Conservation (phyloP, 768 basidiomycete species). For the Epithele typhae region DNA sequence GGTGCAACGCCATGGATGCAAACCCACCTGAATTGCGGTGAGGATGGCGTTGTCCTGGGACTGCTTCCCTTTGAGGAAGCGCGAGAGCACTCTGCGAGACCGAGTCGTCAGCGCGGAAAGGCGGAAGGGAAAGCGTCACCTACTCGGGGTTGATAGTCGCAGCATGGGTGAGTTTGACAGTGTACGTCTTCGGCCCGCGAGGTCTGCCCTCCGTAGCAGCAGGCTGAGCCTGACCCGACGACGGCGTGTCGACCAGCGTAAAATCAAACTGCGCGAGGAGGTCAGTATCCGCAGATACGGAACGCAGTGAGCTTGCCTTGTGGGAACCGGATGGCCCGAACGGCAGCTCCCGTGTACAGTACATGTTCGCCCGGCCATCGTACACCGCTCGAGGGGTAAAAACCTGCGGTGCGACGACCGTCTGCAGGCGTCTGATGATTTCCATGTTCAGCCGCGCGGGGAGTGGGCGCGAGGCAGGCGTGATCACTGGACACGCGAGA, state of each 20-base stretch:
- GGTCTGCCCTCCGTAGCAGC: too few relatives aligned
- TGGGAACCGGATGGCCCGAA: too few relatives aligned
- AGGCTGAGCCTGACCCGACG: too few relatives aligned
- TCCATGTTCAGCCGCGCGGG: conserved; percentile 66
- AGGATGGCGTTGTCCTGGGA: conserved; percentile 61
- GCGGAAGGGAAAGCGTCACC: too few relatives aligned
- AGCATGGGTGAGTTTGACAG: not conserved
- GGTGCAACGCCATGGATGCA: too few relatives aligned
- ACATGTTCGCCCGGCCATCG: conserved; percentile 78
- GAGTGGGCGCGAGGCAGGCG: too few relatives aligned
- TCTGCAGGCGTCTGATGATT: conserved; percentile 61
- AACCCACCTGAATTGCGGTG: conserved; percentile 57
- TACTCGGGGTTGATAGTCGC: not conserved
- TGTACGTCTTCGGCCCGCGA: too few relatives aligned
- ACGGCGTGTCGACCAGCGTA: not conserved
- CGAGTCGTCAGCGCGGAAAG: too few relatives aligned
- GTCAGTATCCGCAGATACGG: not conserved
- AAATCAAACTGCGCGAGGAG: not conserved
- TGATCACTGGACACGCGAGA: too few relatives aligned
- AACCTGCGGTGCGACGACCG: conserved; percentile 46
- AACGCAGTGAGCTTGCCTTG: too few relatives aligned
- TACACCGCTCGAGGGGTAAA: conserved; percentile 75
- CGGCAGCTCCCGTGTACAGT: too few relatives aligned
- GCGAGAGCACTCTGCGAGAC: conserved; percentile 53
- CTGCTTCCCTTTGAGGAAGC: conserved; percentile 61